These are phyloP conservation scores for Cucurbita argyrosperma DNA, from an alignment of 306 rosid genomes.

Conservation along the genomic window DNA sequence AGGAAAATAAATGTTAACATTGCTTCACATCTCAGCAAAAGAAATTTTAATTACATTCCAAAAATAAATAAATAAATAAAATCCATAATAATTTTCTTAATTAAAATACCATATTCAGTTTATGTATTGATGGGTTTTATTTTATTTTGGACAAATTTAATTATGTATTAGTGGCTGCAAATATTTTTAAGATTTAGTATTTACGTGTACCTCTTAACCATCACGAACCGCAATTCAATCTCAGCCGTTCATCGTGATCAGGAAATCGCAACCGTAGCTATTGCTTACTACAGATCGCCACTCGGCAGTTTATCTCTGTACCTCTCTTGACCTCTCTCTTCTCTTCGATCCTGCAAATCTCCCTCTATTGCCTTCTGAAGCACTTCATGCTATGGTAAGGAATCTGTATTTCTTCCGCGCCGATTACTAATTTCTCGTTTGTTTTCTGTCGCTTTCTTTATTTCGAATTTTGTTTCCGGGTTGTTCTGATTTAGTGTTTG, in stretches of 20 bases:
- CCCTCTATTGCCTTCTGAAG: not conserved
- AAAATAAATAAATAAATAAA: no score
- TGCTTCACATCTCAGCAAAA: constrained; percentile 2
- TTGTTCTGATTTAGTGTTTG: not conserved
- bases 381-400: not conserved
- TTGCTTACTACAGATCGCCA: not conserved
- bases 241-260: not conserved
- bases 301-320: not conserved
- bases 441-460: not conserved
- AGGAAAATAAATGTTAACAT: not conserved
- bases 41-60: not conserved
- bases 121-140: no score
- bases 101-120: no score
- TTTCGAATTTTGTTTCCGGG: not conserved
- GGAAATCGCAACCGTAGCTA: constrained; percentile 1
- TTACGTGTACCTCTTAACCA: constrained; percentile 11
- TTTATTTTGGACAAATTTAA: no score
- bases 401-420: not conserved
- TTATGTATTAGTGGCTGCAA: no score
- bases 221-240: constrained; percentile 2
- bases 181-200: not conserved
- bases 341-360: not conserved
- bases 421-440: not conserved
- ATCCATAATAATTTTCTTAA: not conserved
- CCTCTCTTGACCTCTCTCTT: not conserved